Percentiles rank a stretch among this genome's conserved stretches.
phyloP scores from a whole-genome alignment of 78 protist genomes.

The Dictyostelium capitatum region DNA sequence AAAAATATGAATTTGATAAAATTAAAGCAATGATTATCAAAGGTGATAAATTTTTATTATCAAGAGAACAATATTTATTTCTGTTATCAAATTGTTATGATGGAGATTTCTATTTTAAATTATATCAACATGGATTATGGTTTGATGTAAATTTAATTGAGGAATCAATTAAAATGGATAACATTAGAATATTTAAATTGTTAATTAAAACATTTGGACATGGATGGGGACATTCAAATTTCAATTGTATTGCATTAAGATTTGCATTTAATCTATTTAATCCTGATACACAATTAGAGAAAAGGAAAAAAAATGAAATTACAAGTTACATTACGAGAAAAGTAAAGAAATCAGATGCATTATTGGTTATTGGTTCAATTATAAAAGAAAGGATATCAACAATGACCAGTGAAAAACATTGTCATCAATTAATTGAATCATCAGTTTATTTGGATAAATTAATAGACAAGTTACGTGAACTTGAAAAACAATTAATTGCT shows the following conservation, averaged over 20 bases:
- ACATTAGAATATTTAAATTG: neutral
- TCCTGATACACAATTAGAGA: too few species aligned
- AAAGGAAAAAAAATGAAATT: neutral
- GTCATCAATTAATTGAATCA: too few species aligned
- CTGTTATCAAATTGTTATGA: neutral
- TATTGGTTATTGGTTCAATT: neutral
- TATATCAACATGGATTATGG: neutral
- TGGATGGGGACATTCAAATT: neutral
- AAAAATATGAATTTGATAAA: neutral
- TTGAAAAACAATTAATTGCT: neutral
- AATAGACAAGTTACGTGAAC: neutral
- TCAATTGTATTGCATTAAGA: neutral
- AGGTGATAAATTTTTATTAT: neutral
- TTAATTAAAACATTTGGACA: neutral
- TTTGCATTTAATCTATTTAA: neutral
- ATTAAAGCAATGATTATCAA: neutral
- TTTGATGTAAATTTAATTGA: neutral
- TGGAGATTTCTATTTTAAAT: neutral
- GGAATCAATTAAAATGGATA: neutral
- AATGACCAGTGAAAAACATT: neutral
- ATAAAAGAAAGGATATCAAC: neutral
- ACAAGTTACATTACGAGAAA: neutral
- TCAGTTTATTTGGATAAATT: too few species aligned
- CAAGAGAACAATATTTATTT: neutral
- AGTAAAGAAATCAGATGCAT: neutral